Percentiles rank a stretch among this genome's conserved stretches.
These are phyloP conservation scores for Ramalina intermedia DNA, from an alignment of 495 filamentous ascomycete genomes.

Conservation along the genomic window DNA sequence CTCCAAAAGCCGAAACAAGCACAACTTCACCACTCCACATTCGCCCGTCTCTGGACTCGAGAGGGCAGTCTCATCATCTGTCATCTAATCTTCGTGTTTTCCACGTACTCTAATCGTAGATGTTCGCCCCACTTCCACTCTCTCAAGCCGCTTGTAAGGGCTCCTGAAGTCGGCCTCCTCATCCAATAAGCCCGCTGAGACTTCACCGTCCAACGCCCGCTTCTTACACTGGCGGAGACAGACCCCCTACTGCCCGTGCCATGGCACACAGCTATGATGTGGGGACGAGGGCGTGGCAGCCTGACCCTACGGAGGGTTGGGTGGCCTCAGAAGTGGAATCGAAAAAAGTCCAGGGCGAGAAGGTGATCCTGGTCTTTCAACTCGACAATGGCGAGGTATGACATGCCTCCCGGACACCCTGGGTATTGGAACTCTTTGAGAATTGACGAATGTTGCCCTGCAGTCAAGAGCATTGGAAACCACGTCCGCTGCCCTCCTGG, in stretches of 20 bases:
- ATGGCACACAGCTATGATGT: constrained; percentile 98
- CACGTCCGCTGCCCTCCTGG: constrained; percentile 61
- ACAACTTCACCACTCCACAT: too few relatives aligned
- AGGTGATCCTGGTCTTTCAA: constrained; percentile 71
- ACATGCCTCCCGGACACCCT: constrained; percentile 2
- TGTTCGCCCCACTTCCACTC: neutral
- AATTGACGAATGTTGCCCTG: neutral
- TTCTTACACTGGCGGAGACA: constrained; percentile 5
- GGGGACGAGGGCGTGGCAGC: constrained; percentile 95
- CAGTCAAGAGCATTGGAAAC: constrained; percentile 73
- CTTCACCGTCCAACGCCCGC: neutral
- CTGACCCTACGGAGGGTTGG: constrained; percentile 91
- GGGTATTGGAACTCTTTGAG: constrained; percentile 4
- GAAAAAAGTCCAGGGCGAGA: constrained; percentile 71
- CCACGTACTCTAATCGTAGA: neutral
- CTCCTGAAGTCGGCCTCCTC: neutral
- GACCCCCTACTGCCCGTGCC: constrained; percentile 9
- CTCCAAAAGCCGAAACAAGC: neutral
- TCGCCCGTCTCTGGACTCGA: too few relatives aligned
- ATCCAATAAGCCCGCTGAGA: neutral
- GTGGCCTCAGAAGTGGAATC: constrained; percentile 87
- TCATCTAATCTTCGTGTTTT: neutral
- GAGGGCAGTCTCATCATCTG: too few relatives aligned
- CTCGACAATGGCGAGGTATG: constrained; percentile 87
- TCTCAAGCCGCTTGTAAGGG: neutral